Base-by-base conservation (phyloP, 2,329 filamentous ascomycete species). In the Neocatenulostroma microsporum region DNA sequence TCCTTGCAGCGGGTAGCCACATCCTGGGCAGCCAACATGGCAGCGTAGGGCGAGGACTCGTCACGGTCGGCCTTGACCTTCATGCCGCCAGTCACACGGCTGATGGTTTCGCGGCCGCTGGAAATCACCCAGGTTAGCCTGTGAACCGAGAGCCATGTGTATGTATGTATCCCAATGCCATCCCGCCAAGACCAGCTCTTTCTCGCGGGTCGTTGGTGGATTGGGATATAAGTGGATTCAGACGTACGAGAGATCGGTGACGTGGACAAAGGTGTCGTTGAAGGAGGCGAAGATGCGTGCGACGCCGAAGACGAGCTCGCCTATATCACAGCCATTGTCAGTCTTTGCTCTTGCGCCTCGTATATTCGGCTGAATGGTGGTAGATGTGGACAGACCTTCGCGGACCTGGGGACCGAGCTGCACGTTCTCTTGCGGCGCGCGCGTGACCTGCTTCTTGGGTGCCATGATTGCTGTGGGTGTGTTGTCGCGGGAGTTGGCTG, bases 41-140 rank as follows among this genome's bases (percentile, higher is more conserved):
- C 91, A 63, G 91, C 91, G 79, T 98, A 98, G 62, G 91, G 91
- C 57, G 91, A 96, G 62, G 89, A 96, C 78, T 98, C 91, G 75
- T 98, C 91, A 79, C 91, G 89, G 67, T 98, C 88, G 71, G 88
- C 88, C 84, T 98, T 98, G 80, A 98, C 91, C 80, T 98, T 98
- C 91, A 98, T 98, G 67, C 93, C 93, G 76, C 93, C 91, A 62
- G 93, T 98, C 58, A 98, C 89, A 85, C 91, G 88, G 80, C 80
- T 85, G 76, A 98, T 95, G 74, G 93, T 98, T 84, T 98, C 91
- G 73, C 91, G 91, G 74, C 91, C 91, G 74, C 85, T 93, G 75
- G 68, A 76, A 25, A 78, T 77, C 73, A 78, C 72, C 72, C 73
- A 76, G 67, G 72, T 82, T 72, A 81, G 77, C 72, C 70, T 72